Percentiles rank a stretch among this genome's conserved stretches.
Conservation (phyloP, 306 rosid genomes). For the Gillenia trifoliata region DNA sequence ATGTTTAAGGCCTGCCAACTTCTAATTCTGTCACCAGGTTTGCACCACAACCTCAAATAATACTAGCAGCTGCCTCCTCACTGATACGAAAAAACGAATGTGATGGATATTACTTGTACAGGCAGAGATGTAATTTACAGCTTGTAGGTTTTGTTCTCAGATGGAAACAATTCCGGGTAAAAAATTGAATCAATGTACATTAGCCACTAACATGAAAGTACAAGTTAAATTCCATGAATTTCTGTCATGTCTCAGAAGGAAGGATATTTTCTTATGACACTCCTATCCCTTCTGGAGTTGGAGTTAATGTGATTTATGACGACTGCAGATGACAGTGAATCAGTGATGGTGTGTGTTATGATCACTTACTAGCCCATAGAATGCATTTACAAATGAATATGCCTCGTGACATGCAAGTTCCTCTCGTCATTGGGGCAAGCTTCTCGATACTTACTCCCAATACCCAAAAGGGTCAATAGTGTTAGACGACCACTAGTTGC, state of each 20-base stretch:
- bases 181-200: constrained; percentile 19
- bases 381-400: background rate
- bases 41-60: constrained; percentile 7
- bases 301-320: background rate
- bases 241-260: constrained; percentile 10
- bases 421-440: background rate
- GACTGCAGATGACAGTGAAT: background rate
- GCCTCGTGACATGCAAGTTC: background rate
- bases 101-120: constrained; percentile 13
- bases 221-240: constrained; percentile 7
- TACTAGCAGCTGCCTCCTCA: background rate
- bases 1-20: constrained; percentile 34
- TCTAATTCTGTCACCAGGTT: constrained; percentile 15
- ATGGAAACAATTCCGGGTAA: constrained; percentile 20
- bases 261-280: too few relatives aligned
- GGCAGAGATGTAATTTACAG: constrained; percentile 17
- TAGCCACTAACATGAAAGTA: constrained; percentile 20
- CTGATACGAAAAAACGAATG: background rate
- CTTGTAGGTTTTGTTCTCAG: constrained; percentile 21
- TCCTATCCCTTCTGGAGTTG: too few relatives aligned
- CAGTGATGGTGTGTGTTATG: background rate
- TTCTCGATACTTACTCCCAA: background rate
- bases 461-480: too few relatives aligned
- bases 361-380: background rate
- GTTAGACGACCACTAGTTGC: background rate